Base-by-base conservation (phyloP, 768 basidiomycete species). In the Grammothele lineata region DNA sequence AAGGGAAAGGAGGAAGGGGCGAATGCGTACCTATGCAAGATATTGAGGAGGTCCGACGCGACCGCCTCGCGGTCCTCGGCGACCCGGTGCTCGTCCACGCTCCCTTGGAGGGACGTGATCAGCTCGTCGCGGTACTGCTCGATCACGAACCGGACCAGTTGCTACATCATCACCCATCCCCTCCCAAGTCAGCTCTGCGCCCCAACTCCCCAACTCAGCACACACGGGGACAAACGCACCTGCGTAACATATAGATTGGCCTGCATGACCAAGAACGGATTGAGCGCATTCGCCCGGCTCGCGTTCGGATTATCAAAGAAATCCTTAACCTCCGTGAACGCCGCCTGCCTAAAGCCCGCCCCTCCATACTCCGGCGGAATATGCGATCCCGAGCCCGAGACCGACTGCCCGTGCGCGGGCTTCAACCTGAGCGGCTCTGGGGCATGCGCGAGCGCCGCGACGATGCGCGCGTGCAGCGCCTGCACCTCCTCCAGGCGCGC, bases 301-400 rank as follows among this genome's bases (percentile, higher is more conserved):
- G 89, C 89, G 52, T 91, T 87, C 11, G 92, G 92, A 57, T 94
- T 89, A 54, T 92, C 85, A 62, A 94, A 95, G 62, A 92, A 90
- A 62, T 91, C 86, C 61, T 87, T 87, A 53, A 95, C 85, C 66
- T 92, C 88, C 2, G 83, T 84, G 53, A 91, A 89, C 2, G 92
- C 91, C 8, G 83, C 83, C 65, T 89, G 85, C 25, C 83, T 73
- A 71, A 89, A 92, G 10, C 80, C 82, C 27, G 80, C 78, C 21
- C 82, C 84, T 5, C 81, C 78, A 51, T 75, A 83, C 51, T 87
- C 85, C 8, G 35, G 15, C 35, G 35, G 35, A 8, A 36, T 7
- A n/a, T 36, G 35, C 6, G 9, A 6, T 8, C 30, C 30, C 8
- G 30, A 8, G 8, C 30, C 30, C 30, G 9, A 8, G 8, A 32